Conservation (phyloP, 768 basidiomycete species). For the Cubamyces sp. region DNA sequence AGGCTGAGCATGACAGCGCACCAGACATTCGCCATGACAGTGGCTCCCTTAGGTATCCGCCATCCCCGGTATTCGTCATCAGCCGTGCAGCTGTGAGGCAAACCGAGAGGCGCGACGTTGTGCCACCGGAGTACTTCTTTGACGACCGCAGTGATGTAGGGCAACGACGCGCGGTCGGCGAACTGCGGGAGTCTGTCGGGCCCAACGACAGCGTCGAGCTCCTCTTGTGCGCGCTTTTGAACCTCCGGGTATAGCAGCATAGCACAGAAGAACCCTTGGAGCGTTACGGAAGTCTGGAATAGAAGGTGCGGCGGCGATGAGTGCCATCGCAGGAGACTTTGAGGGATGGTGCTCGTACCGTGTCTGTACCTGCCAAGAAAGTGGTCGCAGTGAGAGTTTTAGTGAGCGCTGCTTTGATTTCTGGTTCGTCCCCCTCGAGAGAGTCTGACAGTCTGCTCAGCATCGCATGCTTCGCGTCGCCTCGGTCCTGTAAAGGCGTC, state of each 20-base stretch:
- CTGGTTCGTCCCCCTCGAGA: too few relatives aligned
- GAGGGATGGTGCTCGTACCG: too few relatives aligned
- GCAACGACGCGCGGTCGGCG: slow-evolving; percentile 23
- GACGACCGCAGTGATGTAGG: slow-evolving; percentile 31
- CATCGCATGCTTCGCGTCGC: too few relatives aligned
- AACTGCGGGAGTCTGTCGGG: slow-evolving; percentile 27
- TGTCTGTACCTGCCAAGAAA: too few relatives aligned
- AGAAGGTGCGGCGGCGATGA: too few relatives aligned
- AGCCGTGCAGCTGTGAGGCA: slow-evolving; percentile 25
- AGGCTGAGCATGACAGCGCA: neutral
- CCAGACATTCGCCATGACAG: slow-evolving; percentile 12
- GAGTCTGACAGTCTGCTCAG: too few relatives aligned
- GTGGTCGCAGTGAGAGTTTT: too few relatives aligned
- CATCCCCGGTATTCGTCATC: slow-evolving; percentile 24
- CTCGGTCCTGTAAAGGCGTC: too few relatives aligned
- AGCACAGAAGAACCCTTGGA: slow-evolving; percentile 34
- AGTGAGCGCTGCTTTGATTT: too few relatives aligned
- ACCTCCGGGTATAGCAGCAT: slow-evolving; percentile 40
- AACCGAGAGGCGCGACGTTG: slow-evolving; percentile 35
- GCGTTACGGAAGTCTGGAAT: too few relatives aligned
- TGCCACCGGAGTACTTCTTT: slow-evolving; percentile 40
- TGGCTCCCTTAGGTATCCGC: too few relatives aligned
- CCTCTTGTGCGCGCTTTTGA: slow-evolving; percentile 30
- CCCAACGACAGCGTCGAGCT: slow-evolving; percentile 35
- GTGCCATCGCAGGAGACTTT: too few relatives aligned